Evolutionary conservation across 1,284 basidiomycete species (phyloP).

Genomic region (Boletus mariae): DNA sequence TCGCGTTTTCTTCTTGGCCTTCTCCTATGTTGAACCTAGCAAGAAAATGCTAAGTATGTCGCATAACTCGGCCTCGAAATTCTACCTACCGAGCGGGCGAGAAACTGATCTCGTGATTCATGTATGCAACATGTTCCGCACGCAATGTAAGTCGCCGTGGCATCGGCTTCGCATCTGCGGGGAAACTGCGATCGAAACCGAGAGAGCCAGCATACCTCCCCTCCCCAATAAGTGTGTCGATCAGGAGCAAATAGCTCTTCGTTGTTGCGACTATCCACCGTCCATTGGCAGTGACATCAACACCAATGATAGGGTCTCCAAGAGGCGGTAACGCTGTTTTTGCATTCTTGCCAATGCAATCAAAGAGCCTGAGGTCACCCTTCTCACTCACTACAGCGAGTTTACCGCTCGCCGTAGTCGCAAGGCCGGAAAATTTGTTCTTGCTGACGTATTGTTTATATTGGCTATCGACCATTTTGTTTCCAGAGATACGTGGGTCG

Average conservation of each 20-base stretch:
- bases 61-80: background rate
- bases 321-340: constrained; percentile 97
- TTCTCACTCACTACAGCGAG: constrained; percentile 95
- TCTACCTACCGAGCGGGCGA: constrained; percentile 78
- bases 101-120: constrained; percentile 87
- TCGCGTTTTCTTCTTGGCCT: constrained; percentile 88
- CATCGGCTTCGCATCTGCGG: constrained; percentile 89
- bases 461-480: constrained; percentile 91
- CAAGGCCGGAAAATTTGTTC: constrained; percentile 92
- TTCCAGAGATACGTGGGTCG: constrained; percentile 89
- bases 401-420: constrained; percentile 85
- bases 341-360: constrained; percentile 96
- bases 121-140: constrained; percentile 92
- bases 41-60: background rate
- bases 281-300: constrained; percentile 93
- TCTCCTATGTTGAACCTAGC: constrained; percentile 88
- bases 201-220: constrained; percentile 84
- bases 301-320: constrained; percentile 91
- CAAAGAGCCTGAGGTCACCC: constrained; percentile 95
- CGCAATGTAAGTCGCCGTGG: constrained; percentile 88
- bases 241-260: constrained; percentile 90
- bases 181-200: constrained; percentile 96
- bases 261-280: constrained; percentile 96
- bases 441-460: constrained; percentile 96
- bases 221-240: constrained; percentile 93